These are phyloP conservation scores for Microstroma glucosiphilum DNA, from an alignment of 1,284 basidiomycete species.

Conservation along the genomic window DNA sequence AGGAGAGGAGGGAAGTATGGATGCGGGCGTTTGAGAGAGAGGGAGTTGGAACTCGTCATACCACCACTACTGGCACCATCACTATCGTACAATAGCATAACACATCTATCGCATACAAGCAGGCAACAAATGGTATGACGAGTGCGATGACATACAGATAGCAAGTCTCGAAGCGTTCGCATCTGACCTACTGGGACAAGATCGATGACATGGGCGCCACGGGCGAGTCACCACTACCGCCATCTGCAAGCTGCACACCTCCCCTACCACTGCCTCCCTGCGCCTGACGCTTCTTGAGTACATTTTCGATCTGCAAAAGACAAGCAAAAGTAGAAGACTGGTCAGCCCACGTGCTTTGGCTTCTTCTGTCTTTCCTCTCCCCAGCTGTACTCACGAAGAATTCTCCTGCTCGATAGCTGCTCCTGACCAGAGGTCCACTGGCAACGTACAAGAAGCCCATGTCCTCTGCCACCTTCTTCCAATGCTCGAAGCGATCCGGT, in stretches of 20 bases:
- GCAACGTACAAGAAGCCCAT: conserved; percentile 98
- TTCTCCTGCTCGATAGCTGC: conserved; percentile 79
- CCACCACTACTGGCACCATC: too few relatives aligned
- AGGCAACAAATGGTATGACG: too few relatives aligned
- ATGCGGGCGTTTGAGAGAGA: too few relatives aligned
- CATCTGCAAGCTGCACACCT: neutral
- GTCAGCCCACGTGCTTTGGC: neutral
- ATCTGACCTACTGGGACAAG: neutral
- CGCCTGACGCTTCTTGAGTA: conserved; percentile 1
- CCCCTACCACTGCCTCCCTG: neutral
- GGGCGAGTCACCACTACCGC: neutral
- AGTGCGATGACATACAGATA: too few relatives aligned
- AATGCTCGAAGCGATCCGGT: conserved; percentile 83
- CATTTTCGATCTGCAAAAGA: conserved; percentile 1
- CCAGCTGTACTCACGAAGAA: conserved; percentile 32
- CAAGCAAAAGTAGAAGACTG: neutral
- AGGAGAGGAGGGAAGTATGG: too few relatives aligned
- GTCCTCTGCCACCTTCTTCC: conserved; percentile 81
- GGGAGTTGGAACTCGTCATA: too few relatives aligned
- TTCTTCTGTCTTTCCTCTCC: too few relatives aligned
- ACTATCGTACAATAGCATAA: too few relatives aligned
- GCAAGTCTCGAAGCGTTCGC: too few relatives aligned
- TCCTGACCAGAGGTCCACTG: conserved; percentile 88
- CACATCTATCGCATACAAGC: too few relatives aligned
- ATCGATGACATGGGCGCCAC: conserved; percentile 1